Base-by-base conservation (phyloP, 169 alveolate species). In the Theileria parva region DNA sequence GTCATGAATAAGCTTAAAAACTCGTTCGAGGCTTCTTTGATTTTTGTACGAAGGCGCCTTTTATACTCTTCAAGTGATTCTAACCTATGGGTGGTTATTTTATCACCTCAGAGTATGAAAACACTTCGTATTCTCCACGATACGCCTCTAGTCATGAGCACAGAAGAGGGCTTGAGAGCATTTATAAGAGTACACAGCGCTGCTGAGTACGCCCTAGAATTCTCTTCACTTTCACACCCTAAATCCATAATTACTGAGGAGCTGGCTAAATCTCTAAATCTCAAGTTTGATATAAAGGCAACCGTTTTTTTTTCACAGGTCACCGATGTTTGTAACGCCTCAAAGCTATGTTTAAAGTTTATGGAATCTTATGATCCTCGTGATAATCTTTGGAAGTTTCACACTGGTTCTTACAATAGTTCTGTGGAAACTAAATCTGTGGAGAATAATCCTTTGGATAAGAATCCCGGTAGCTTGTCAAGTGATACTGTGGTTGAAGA, bases 221-320 rank as follows among this genome's bases (percentile, higher is more conserved):
- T 73, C 50, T 44, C 77, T 27, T 73, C 57, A 27, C 69, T 80
- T 23, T 73, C 73, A 39, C 74, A 81, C 21, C 76, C 88, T 9
- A 80, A 80, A 32, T 66, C 70, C 25, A 30, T 81, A 25, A 74
- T 85, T n/a, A 72, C 89, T n/a, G 89, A 81, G 48, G 89, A 81
- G 39, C 50, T 73, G 23, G 55, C 71, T 5, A 34, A 59, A 23
- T 68, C 80, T 63, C 73, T 81, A 37, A 79, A 63, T 12, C 80
- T 67, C 1, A 48, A 23, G 11, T 37, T 39, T 32, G 69, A 81
- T 44, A 17, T 44, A 60, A 34, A 70, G 25, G 39, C 32, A 1
- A n/a, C 60, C 19, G 23, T 75, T 8, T 59, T 12, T 21, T 17
- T 81, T n/a, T 13, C 32, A 44, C 63, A 63, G 21, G 44, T 25